These are phyloP conservation scores for Oryza australiensis DNA, from an alignment of 176 grass and related monocot genomes.

Conservation along the genomic window DNA sequence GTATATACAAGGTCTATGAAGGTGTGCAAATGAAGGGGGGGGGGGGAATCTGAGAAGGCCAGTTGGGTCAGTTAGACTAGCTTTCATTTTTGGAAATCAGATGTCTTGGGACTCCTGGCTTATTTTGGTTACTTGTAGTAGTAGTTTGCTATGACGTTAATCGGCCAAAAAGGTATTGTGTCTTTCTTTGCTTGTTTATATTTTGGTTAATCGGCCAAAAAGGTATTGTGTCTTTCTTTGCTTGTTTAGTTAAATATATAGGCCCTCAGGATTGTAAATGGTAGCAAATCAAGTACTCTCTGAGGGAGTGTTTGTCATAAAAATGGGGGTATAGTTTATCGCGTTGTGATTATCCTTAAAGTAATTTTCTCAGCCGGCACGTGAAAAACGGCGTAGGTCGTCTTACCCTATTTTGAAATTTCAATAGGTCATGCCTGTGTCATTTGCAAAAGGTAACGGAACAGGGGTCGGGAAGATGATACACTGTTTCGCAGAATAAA, in stretches of 20 bases:
- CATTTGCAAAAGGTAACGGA: not conserved
- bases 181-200: not conserved
- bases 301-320: not conserved
- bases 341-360: not conserved
- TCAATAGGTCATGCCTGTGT: not conserved
- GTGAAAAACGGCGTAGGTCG: not conserved
- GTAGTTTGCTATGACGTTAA: not conserved
- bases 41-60: not conserved
- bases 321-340: not conserved
- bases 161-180: not conserved
- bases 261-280: not conserved
- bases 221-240: not conserved
- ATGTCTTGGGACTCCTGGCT: slow-evolving; percentile 21
- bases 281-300: not conserved
- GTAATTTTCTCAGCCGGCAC: not conserved
- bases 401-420: not conserved
- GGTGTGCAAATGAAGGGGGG: not conserved
- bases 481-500: no score
- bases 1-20: slow-evolving; percentile 36
- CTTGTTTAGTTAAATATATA: not conserved
- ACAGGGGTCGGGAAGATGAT: not conserved
- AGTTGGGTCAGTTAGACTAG: not conserved
- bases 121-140: slow-evolving; percentile 1
- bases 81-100: slow-evolving; percentile 26
- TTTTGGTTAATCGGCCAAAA: not conserved